These are phyloP conservation scores for Samsoniella hepiali DNA, from an alignment of 2,329 filamentous ascomycete species.

Conservation along the genomic window DNA sequence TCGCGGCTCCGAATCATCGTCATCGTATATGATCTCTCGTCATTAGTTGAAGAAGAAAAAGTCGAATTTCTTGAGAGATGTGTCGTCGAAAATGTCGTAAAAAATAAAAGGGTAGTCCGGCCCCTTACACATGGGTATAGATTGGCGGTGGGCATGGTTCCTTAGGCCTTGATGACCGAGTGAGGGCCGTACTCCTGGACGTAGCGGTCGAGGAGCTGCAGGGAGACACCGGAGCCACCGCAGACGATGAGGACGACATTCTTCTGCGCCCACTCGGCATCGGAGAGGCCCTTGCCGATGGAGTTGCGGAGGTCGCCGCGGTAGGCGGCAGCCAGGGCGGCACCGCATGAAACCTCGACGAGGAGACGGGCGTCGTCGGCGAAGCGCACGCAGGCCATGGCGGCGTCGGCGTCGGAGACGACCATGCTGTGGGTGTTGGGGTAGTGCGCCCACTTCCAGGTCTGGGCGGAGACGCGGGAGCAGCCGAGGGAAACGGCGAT, in stretches of 20 bases:
- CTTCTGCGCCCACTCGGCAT: slow-evolving; percentile 59
- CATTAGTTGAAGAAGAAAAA: not conserved
- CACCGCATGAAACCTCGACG: slow-evolving; percentile 83
- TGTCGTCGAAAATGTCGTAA: not conserved
- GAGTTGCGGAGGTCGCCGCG: slow-evolving; percentile 59
- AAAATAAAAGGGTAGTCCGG: not conserved
- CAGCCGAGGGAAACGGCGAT: slow-evolving; percentile 73
- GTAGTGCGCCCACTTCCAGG: slow-evolving; percentile 61
- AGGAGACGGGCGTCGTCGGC: slow-evolving; percentile 78
- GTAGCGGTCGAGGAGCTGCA: slow-evolving; percentile 60
- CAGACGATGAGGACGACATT: slow-evolving; percentile 84
- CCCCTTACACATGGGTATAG: not conserved
- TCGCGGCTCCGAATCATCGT: slow-evolving; percentile 9
- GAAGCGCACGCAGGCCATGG: slow-evolving; percentile 70
- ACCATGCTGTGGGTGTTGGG: slow-evolving; percentile 38
- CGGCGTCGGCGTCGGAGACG: slow-evolving; percentile 62
- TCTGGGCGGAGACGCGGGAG: slow-evolving; percentile 63
- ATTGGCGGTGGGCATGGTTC: not conserved
- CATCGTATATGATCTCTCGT: slow-evolving; percentile 4
- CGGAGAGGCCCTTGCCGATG: slow-evolving; percentile 50
- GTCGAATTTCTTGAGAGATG: not conserved
- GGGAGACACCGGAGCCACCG: slow-evolving; percentile 67
- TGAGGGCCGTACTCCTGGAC: slow-evolving; percentile 41
- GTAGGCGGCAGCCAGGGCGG: slow-evolving; percentile 69
- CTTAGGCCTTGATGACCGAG: slow-evolving; percentile 32